phyloP scores from a whole-genome alignment of 805 yeast genomes.

The Saturnispora kantuleensis region DNA sequence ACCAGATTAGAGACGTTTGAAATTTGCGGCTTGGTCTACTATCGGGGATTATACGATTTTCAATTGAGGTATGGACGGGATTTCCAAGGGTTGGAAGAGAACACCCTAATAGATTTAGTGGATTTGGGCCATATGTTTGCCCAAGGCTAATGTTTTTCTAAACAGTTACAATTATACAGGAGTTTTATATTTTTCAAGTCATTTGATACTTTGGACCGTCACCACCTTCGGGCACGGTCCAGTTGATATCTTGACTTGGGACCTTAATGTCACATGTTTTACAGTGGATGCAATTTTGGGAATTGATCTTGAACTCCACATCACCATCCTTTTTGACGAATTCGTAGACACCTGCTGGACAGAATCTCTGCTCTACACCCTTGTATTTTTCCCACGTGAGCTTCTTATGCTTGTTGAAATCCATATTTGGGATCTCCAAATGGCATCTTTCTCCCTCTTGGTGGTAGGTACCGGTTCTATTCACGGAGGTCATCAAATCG shows the following conservation, averaged over 20 bases:
- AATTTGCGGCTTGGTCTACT: conserved; percentile 25
- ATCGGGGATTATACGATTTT: conserved; percentile 10
- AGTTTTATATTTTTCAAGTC: conserved; percentile 31
- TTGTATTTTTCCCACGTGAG: conserved; percentile 62
- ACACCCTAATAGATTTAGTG: conserved; percentile 14
- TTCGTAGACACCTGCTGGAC: conserved; percentile 99
- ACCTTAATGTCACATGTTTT: conserved; percentile 97
- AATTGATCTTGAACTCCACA: conserved; percentile 83
- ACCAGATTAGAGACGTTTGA: conserved; percentile 21
- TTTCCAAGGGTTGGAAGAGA: conserved; percentile 18
- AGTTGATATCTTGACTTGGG: conserved; percentile 86
- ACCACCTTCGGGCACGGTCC: conserved; percentile 99
- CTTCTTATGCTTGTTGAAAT: conserved; percentile 55
- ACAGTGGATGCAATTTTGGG: conserved; percentile 97
- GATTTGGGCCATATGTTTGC: conserved; percentile 22
- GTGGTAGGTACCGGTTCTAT: conserved; percentile 93
- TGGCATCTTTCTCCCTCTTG: conserved; percentile 92
- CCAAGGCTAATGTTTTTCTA: conserved; percentile 10
- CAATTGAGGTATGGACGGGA: conserved; percentile 18
- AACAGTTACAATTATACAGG: not conserved
- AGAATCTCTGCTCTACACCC: conserved; percentile 86
- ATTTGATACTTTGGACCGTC: conserved; percentile 95
- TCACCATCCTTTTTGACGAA: conserved; percentile 47
- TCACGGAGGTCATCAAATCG: conserved; percentile 88
- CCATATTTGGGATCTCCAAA: conserved; percentile 58